Percentiles rank a stretch among this genome's conserved stretches.
Conservation (phyloP, 2,329 filamentous ascomycete genomes). For the Colletotrichum lentis region DNA sequence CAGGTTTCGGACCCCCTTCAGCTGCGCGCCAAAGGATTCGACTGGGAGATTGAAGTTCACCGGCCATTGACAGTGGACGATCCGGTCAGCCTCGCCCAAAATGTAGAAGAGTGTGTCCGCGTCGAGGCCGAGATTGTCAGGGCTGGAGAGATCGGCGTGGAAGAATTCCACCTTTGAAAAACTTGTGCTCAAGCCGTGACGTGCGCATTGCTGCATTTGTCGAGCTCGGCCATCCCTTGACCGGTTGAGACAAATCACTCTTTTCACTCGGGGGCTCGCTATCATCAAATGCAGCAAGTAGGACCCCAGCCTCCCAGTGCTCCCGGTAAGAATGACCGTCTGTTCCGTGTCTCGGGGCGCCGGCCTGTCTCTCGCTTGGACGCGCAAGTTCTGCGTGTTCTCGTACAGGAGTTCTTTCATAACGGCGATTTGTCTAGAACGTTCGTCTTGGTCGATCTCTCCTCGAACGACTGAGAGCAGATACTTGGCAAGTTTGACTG, state of each 20-base stretch:
- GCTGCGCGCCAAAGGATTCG: constrained; percentile 58
- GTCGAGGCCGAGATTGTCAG: not conserved
- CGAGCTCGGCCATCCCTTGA: not conserved
- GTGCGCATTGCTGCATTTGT: not conserved
- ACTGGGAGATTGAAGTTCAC: constrained; percentile 62
- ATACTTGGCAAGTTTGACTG: constrained; percentile 45
- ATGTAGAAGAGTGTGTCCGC: not conserved
- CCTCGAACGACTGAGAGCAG: constrained; percentile 11
- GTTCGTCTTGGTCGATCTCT: not conserved
- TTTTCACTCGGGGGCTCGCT: constrained; percentile 27
- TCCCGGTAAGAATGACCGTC: constrained; percentile 3
- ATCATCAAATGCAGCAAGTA: not conserved
- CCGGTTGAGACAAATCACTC: not conserved
- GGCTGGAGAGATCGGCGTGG: not conserved
- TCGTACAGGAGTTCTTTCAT: constrained; percentile 48
- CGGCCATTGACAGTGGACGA: constrained; percentile 50
- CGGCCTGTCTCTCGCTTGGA: constrained; percentile 40
- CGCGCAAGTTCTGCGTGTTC: constrained; percentile 45
- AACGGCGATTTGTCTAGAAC: not conserved
- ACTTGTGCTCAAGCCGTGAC: not conserved
- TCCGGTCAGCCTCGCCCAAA: constrained; percentile 50
- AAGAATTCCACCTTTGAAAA: constrained; percentile 46
- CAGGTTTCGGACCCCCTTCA: constrained; percentile 59
- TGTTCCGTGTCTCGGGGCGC: constrained; percentile 44
- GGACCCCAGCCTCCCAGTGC: not conserved